Evolutionary conservation across 495 filamentous ascomycete genomes (phyloP).

Genomic region (Chaetomidium leptoderma): DNA sequence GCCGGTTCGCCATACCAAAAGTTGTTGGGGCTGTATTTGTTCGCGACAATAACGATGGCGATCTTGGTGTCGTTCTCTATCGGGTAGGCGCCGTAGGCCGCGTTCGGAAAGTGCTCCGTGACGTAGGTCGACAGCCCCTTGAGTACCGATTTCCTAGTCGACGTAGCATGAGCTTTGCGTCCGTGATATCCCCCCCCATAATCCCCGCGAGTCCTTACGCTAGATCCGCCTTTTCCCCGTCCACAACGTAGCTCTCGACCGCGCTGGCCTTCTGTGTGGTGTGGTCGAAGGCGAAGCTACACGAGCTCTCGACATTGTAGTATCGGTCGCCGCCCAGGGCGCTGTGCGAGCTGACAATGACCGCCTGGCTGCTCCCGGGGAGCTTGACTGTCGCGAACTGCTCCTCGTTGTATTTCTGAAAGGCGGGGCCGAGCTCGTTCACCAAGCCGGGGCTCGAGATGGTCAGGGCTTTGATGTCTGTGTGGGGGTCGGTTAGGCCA

Average conservation of each 20-base stretch:
- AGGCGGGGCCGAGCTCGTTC: constrained; percentile 69
- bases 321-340: constrained; percentile 72
- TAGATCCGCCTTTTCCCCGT: constrained; percentile 71
- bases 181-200: background rate
- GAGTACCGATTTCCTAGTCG: constrained; percentile 68
- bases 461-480: constrained; percentile 87
- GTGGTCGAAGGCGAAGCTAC: constrained; percentile 85
- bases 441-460: constrained; percentile 64
- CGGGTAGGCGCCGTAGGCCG: constrained; percentile 75
- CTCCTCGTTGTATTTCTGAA: constrained; percentile 93
- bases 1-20: constrained; percentile 64
- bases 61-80: constrained; percentile 69
- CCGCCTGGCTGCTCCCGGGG: constrained; percentile 76
- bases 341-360: constrained; percentile 84
- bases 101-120: constrained; percentile 82
- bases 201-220: constrained; percentile 53
- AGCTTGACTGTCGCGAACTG: constrained; percentile 86
- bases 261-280: constrained; percentile 76
- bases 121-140: constrained; percentile 74
- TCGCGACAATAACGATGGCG: constrained; percentile 80
- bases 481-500: constrained; percentile 10
- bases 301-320: constrained; percentile 80
- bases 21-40: constrained; percentile 96
- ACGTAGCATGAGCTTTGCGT: constrained; percentile 4
- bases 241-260: constrained; percentile 74